Base-by-base conservation (phyloP, 2,329 filamentous ascomycete genomes). In the Trichoderma sp. region DNA sequence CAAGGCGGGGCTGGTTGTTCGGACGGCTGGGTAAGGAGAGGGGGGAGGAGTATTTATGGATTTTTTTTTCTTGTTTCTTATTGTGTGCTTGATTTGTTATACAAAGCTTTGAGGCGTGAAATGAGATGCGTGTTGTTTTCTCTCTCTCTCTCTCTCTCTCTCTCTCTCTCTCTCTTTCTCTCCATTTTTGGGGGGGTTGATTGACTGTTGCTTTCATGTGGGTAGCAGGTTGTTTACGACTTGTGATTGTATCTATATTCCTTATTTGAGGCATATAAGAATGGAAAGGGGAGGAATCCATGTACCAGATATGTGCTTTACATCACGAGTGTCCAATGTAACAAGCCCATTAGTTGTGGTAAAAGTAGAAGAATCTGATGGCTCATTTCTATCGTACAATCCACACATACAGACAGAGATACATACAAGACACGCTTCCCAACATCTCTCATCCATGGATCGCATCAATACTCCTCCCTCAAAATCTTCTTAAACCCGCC, bases 401-500 rank as follows among this genome's bases (percentile, higher is more conserved):
- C 27, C 50, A 57, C 34, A 35, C 53, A 54, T 25, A 22, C n/a
- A 48, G n/a, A n/a, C n/a, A n/a, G n/a, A n/a, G n/a, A n/a, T 42
- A 39, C 64, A 58, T 50, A 37, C 42, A 35, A 2, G n/a, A 29
- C n/a, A 32, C 9, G 4, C 34, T n/a, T n/a, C 17, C 32, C 2
- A 13, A 15, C 22, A 56, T 13, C 27, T 32, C 48, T 39, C 61
- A n/a, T 48, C 22, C n/a, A 22, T 3, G 19, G 12, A 53, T 39
- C 15, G 0, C 5, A 22, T 74, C 71, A 95, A 78, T 53, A 75
- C 67, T 80, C 77, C 67, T 79, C 74, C 34, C 72, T 75, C 59
- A 80, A 60, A 67, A 92, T 80, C 83, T 90, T 91, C 83, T 94
- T 94, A 80, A 96, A 78, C 48, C 70, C 80, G 2, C 79, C 86